Evolutionary conservation across 73 alveolate species (phyloP), one percentile per base, ranked within the genome.

Genomic region (Blepharisma japonicum): DNA sequence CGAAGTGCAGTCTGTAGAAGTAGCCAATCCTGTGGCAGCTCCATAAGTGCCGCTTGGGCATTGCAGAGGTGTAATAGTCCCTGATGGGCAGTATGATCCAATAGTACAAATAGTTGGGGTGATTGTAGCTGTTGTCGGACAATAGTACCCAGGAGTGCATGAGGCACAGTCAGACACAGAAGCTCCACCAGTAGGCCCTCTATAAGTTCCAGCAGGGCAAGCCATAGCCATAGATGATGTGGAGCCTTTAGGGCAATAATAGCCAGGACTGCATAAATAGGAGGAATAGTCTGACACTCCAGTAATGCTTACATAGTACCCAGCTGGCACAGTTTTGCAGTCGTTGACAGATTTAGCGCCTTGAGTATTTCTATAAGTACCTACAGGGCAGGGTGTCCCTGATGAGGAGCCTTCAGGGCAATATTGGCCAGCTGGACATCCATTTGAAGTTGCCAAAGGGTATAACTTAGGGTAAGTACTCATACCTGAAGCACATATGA

Each of bases 171-270:
- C 95, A 61, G 82, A 6, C 2, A 66, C 82, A 39, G 79, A 9
- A 38, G 68, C 49, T 18, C 87, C 94, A 51, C 89, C 89, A 27
- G 68, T 70, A 1, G 0, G 6, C 14, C 84, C 89, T 9, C 81
- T 55, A 67, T 6, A 88, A 0, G 95, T 88, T 18, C 95, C 95
- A 4, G 83, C 90, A n/a, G 92, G 95, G 87, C 95, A 88, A 7
- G 83, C 77, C 6, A 54, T 54, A 47, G 68, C 68, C 6, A 49
- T 46, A 55, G 88, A 76, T 6, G 84, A 45, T 14, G 79, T 72
- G 7, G 94, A 84, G 4, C 97, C 97, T 20, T 86, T 91, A 1
- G 97, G 95, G 70, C 97, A 91, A 71, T 87, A 71, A 56, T 86
- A 83, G 9, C 94, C 95, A 68, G 84, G 80, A 9, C 55, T 39